Conservation (phyloP, 2,329 filamentous ascomycete genomes). For the Claviceps maximensis region DNA sequence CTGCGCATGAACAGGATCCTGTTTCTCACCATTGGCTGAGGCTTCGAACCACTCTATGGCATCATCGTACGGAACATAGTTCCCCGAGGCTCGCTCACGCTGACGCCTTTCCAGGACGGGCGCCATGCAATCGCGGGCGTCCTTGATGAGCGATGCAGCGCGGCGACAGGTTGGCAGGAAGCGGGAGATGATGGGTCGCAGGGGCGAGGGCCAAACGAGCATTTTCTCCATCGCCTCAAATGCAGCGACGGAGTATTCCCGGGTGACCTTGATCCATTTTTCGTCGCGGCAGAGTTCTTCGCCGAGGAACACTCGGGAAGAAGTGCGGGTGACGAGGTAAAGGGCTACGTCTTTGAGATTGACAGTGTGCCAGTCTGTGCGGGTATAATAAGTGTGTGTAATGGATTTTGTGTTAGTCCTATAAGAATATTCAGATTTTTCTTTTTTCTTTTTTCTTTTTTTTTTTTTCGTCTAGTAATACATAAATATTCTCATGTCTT, state of each 20-base stretch:
- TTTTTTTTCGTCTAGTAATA: neutral
- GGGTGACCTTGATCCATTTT: slow-evolving; percentile 30
- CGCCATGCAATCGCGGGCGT: neutral
- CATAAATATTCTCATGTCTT: neutral
- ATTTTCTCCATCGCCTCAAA: slow-evolving; percentile 14
- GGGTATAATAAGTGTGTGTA: neutral
- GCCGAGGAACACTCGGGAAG: slow-evolving; percentile 27
- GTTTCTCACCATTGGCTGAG: slow-evolving; percentile 17
- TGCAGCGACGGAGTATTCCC: slow-evolving; percentile 26
- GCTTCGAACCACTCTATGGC: slow-evolving; percentile 43
- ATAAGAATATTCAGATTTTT: neutral
- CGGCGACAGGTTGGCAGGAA: neutral
- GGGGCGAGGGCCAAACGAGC: slow-evolving; percentile 27
- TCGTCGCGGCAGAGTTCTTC: slow-evolving; percentile 25
- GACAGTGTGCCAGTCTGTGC: slow-evolving; percentile 1
- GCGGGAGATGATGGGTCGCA: slow-evolving; percentile 28
- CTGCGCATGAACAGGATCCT: slow-evolving; percentile 9
- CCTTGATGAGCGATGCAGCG: neutral
- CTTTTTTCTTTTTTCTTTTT: too few relatives aligned
- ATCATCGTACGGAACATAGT: slow-evolving; percentile 21
- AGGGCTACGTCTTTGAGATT: neutral
- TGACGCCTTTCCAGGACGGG: neutral
- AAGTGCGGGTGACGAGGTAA: slow-evolving; percentile 5
- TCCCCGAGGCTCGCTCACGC: slow-evolving; percentile 12
- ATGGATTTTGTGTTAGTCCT: neutral